Evolutionary conservation across 2,329 filamentous ascomycete species (phyloP), one percentile per base, ranked within the genome.

Genomic region (Aspergillus fumigatiaffinis): DNA sequence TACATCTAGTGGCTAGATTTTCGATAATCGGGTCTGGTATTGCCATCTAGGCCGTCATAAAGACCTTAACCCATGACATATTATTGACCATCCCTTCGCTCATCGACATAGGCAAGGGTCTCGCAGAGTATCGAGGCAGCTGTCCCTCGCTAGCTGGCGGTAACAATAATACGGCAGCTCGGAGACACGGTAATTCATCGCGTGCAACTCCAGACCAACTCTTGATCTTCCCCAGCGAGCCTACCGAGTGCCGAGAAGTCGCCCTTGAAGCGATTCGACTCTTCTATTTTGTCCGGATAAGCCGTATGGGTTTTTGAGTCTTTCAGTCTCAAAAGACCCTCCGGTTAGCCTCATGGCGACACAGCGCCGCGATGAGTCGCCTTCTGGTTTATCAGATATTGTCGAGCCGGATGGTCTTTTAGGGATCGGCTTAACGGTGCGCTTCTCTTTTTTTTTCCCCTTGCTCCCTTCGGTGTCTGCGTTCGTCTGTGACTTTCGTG

Each of bases 401-500:
- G 72, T 72, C 54, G 76, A 77, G 57, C 74, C 74, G 52, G 76
- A 79, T 53, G 73, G 73, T 58, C 70, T 80, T 57, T 69, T 81
- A 65, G 77, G 78, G 53, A 78, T 77, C 57, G 77, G 78, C 55
- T 68, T 81, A 54, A 79, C 78, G 64, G 79, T 81, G 76, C 50
- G 62, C 54, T 53, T 53, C 61, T 63, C 58, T 54, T 56, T 51
- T 59, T 53, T 53, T 46, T 44, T n/a, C n/a, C n/a, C 50, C 50
- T 51, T 38, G 51, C 38, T 42, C 51, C 46, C 42, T 32, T 32
- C 51, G 28, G 28, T 53, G 61, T 41, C 49, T 60, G 28, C 32
- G 23, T 29, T 38, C 21, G 25, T 38, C 8, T 20, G 6, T 3
- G 47, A n/a, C 14, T 21, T 46, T 14, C 9, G 44, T 14, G 10